Base-by-base conservation (phyloP, 2,329 filamentous ascomycete genomes). In the Alternaria hordeiaustralica region DNA sequence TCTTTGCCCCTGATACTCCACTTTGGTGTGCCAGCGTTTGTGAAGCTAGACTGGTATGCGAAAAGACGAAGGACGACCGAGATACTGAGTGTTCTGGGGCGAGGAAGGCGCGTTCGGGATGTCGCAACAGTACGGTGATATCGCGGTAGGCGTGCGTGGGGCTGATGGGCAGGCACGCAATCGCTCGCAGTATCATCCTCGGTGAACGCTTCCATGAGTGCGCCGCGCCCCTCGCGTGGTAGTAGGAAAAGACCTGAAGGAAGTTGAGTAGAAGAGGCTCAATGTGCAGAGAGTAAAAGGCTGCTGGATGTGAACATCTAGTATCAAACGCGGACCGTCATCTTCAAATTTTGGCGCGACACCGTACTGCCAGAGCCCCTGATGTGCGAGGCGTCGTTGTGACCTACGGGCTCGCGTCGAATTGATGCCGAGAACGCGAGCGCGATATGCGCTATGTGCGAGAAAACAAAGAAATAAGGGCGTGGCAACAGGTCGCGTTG, bases 251-350 rank as follows among this genome's bases (percentile, higher is more conserved):
- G 18, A 25, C 49, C 12, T 41, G 9, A 3, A 53, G 3, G 1
- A 25, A 8, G 1, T 8, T 41, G 13, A 7, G n/a, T 41, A 18
- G 13, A 20, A 23, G 0, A 12, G 2, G 5, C 1, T 1, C n/a
- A 13, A 12, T 23, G 11, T 15, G 28, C 7, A 15, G 13, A 41
- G 20, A 25, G 6, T 8, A 12, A 11, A 2, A 9, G 3, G 30
- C 3, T 12, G 49, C 13, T 53, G 49, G 7, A 25, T 25, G 20
- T 21, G 21, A n/a, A 3, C 28, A 25, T 2, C 5, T 20, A 5
- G 49, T 10, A n/a, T 53, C 20, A 10, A 23, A 36, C 30, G 49
- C 30, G 8, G 8, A 15, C 5, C 36, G 49, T 20, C 18, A 23
- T 36, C 12, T 36, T 33, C 28, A 3, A 20, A 4, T 4, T 36